Evolutionary conservation across 768 basidiomycete genomes (phyloP), one percentile per base, ranked within the genome.

Genomic region (Gyrodon lividus): DNA sequence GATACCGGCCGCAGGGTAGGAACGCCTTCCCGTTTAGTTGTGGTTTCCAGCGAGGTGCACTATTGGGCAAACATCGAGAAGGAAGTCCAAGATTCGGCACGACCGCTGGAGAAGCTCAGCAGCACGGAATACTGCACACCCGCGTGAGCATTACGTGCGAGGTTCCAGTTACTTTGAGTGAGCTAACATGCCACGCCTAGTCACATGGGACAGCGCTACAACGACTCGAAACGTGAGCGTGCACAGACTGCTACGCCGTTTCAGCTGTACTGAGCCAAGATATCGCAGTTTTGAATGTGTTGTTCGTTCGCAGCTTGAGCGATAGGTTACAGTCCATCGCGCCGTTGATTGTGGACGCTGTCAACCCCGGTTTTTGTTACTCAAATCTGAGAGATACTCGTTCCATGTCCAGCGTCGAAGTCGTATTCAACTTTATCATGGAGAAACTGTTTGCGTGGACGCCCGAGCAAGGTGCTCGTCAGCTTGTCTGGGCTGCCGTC

Each of bases 1-100:
- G 48, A 54, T 19, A 60, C 70, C 5, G 62, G 57, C 1, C 39
- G 39, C 6, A 49, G 50, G 5, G 43, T 58, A 1, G 43, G 56
- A 2, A 55, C 41, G 13, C 50, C 61, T 10, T 51, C 50, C 6
- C 48, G 66, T 7, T 37, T 70, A n/a, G 61, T 65, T n/a, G 39
- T 71, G 16, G 61, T 69, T 3, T 48, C 66, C 0, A 70, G 67
- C 43, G 61, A 59, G 9, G 50, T 62, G 5, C 63, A 62, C 38
- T 64, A 59, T 39, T 52, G 38, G 28, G 31, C 42, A 4, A 30
- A 28, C 10, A 23, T 67, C 37, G 31, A 49, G 10, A 37, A 61
- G 24, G 60, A 62, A 4, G 50, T 59, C 10, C 28, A 54, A 5
- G 13, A 35, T 8, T 51, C 48, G 4, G 16, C 49, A 8, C 63